Evolutionary conservation across 768 basidiomycete species (phyloP).

Genomic region (Dentipellis sp.): DNA sequence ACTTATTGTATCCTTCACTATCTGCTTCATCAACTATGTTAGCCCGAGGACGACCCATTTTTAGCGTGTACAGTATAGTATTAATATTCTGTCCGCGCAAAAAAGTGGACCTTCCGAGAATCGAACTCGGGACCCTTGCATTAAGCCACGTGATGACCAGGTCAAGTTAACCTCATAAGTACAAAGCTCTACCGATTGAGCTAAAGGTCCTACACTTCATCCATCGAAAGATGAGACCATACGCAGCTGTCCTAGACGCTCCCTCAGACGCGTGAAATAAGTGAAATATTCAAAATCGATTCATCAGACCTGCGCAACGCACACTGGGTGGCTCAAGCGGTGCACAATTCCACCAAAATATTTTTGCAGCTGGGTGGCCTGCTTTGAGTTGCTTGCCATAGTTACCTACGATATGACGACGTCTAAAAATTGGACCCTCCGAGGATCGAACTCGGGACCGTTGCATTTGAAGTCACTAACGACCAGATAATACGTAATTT

Average conservation of each 20-base stretch:
- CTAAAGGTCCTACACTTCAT: constrained; percentile 35
- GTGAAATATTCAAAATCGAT: no score
- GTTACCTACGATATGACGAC: no score
- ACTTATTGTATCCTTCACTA: no score
- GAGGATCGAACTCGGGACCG: constrained; percentile 58
- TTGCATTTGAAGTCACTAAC: constrained; percentile 29
- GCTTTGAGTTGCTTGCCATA: no score
- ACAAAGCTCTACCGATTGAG: constrained; percentile 58
- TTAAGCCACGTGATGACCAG: constrained; percentile 9
- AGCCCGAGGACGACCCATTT: no score
- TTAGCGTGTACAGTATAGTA: no score
- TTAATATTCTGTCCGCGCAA: constrained; percentile 1
- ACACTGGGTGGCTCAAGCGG: no score
- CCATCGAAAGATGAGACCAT: neutral
- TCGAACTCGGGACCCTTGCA: constrained; percentile 59
- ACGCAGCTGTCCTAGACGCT: neutral
- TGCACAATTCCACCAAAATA: no score
- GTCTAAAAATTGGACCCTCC: constrained; percentile 40
- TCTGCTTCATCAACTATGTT: no score
- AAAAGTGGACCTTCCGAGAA: constrained; percentile 52
- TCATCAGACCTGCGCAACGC: no score
- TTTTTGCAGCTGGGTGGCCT: no score
- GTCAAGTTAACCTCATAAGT: constrained; percentile 41
- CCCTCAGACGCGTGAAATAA: neutral
- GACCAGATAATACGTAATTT: constrained; percentile 10